Evolutionary conservation across 306 rosid species (phyloP).

Genomic region (Psophocarpus tetragonolobus): DNA sequence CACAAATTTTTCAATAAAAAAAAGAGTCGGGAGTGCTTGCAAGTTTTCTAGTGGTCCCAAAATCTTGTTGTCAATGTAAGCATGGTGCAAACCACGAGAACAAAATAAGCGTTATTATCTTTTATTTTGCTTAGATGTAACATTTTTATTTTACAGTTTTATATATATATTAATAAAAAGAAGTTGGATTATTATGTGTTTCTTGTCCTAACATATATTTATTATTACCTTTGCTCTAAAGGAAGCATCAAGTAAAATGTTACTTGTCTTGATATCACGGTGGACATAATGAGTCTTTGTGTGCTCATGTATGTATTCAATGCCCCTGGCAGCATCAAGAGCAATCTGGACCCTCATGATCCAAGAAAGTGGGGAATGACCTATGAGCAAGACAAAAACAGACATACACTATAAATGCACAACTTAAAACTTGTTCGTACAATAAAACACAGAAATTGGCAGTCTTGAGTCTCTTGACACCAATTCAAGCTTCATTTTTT

Average conservation of each 20-base stretch:
- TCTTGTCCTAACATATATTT: too few species aligned
- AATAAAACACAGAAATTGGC: conserved; percentile 5
- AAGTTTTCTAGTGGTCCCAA: too few species aligned
- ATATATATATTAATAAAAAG: too few species aligned
- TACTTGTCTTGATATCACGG: conserved; percentile 97
- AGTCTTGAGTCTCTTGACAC: conserved; percentile 14
- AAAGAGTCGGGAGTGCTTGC: too few species aligned
- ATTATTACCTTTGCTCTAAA: conserved; percentile 81
- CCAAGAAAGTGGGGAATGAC: conserved; percentile 94
- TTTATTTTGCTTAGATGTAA: too few species aligned
- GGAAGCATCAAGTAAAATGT: conserved; percentile 85
- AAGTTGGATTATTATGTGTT: too few species aligned
- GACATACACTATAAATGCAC: conserved; percentile 23
- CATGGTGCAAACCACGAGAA: too few species aligned
- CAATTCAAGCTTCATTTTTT: conserved; percentile 18
- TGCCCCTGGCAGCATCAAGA: conserved; percentile 94
- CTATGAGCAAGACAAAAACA: conserved; percentile 46
- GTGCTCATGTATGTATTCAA: conserved; percentile 98
- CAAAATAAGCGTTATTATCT: too few species aligned
- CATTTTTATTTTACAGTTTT: too few species aligned
- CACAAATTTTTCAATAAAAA: too few species aligned
- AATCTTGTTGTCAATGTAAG: too few species aligned
- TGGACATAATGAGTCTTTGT: conserved; percentile 93
- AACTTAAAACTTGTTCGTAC: conserved; percentile 23
- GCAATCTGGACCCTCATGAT: conserved; percentile 93